Conservation (phyloP, 306 rosid species). For the Trifolium dubium region DNA sequence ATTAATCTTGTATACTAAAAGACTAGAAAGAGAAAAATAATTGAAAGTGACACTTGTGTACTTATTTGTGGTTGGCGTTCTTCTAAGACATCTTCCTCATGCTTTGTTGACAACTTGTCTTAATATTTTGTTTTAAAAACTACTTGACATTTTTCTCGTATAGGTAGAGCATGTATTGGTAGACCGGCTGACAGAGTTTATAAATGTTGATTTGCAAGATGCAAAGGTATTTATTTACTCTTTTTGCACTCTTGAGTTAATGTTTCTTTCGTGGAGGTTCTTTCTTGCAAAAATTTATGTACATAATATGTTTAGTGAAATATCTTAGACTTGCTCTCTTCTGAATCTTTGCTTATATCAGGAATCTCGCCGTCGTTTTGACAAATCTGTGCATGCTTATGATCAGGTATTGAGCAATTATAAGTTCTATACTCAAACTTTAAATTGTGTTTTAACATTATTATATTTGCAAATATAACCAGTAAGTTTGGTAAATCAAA, state of each 20-base stretch:
- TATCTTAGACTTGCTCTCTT: conserved; percentile 3
- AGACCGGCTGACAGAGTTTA: conserved; percentile 78
- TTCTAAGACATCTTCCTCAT: conserved; percentile 27
- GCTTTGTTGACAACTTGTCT: conserved; percentile 4
- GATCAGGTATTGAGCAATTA: conserved; percentile 77
- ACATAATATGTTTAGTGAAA: conserved; percentile 7
- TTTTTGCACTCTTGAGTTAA: neutral
- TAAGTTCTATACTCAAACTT: conserved; percentile 22
- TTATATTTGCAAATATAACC: neutral
- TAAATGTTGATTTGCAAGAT: conserved; percentile 78
- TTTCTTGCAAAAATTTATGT: neutral
- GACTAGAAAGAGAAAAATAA: neutral
- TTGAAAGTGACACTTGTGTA: neutral
- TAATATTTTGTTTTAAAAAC: conserved; percentile 30
- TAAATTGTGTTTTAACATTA: conserved; percentile 8
- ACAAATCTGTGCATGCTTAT: conserved; percentile 78
- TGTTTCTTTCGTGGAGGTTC: conserved; percentile 20
- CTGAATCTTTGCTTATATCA: conserved; percentile 44
- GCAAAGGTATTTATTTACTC: conserved; percentile 66
- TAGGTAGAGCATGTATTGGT: conserved; percentile 94
- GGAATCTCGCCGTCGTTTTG: conserved; percentile 84
- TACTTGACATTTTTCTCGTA: conserved; percentile 40
- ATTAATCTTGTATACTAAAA: conserved; percentile 26
- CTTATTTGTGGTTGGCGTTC: conserved; percentile 11
- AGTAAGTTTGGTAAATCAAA: conserved; percentile 28